Percentiles rank a stretch among this genome's conserved stretches.
Conservation (phyloP, 2,329 filamentous ascomycete species). For the Basipetospora chlamydospora region DNA sequence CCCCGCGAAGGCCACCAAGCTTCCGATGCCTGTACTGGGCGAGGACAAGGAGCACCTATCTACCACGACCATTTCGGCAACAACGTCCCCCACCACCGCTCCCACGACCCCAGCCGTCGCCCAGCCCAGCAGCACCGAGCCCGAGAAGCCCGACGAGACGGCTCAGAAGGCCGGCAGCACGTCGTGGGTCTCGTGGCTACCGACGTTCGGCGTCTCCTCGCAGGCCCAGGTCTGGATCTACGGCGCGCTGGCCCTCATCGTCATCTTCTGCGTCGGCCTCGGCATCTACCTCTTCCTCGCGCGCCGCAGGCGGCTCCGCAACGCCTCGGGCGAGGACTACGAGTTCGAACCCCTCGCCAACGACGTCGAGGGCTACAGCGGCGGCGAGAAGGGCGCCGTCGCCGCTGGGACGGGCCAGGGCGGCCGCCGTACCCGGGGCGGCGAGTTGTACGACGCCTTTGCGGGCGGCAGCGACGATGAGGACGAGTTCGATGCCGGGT, state of each 20-base stretch:
- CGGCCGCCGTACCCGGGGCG: slow-evolving; percentile 47
- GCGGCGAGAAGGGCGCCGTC: slow-evolving; percentile 29
- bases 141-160: slow-evolving; percentile 15
- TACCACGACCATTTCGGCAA: slow-evolving; percentile 37
- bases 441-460: slow-evolving; percentile 95
- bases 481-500: slow-evolving; percentile 30
- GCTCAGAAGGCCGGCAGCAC: slow-evolving; percentile 23
- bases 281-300: slow-evolving; percentile 72
- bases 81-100: slow-evolving; percentile 21
- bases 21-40: slow-evolving; percentile 69
- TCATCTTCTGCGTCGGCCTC: slow-evolving; percentile 67
- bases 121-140: slow-evolving; percentile 13
- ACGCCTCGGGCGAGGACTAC: slow-evolving; percentile 66
- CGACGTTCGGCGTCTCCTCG: slow-evolving; percentile 78
- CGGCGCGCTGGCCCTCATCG: slow-evolving; percentile 70
- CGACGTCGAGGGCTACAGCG: slow-evolving; percentile 47
- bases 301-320: slow-evolving; percentile 60
- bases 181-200: slow-evolving; percentile 74
- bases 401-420: slow-evolving; percentile 20
- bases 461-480: slow-evolving; percentile 74
- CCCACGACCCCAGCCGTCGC: slow-evolving; percentile 11
- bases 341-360: slow-evolving; percentile 89
- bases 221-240: slow-evolving; percentile 89
- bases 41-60: slow-evolving; percentile 70
- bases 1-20: slow-evolving; percentile 51